Evolutionary conservation across 2,329 filamentous ascomycete genomes (phyloP).

Genomic region (Hypoxylon sp.): DNA sequence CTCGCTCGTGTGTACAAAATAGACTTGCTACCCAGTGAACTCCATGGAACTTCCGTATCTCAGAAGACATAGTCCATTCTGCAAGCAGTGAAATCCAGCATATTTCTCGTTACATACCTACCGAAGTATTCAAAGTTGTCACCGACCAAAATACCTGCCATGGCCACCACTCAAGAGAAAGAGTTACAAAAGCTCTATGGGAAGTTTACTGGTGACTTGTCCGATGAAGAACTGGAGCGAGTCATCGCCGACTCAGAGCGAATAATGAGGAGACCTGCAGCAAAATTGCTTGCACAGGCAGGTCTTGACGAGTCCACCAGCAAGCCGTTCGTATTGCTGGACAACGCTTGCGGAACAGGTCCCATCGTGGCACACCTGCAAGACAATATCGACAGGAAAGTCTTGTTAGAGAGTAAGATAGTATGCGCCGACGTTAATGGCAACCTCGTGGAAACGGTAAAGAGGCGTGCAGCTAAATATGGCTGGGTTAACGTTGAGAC

Average conservation of each 20-base stretch:
- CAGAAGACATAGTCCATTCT: neutral
- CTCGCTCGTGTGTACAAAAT: conserved; percentile 20
- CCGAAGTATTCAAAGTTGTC: neutral
- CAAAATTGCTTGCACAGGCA: conserved; percentile 53
- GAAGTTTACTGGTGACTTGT: conserved; percentile 13
- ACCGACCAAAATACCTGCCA: conserved; percentile 21
- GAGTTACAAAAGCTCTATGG: conserved; percentile 46
- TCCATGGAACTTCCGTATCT: neutral
- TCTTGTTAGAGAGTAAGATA: conserved; percentile 62
- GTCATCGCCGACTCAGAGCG: conserved; percentile 43
- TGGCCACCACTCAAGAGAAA: conserved; percentile 41
- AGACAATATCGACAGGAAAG: conserved; percentile 55
- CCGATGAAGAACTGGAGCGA: conserved; percentile 43
- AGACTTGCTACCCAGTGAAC: neutral
- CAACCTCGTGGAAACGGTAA: conserved; percentile 59
- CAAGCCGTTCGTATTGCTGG: conserved; percentile 61
- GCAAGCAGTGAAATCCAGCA: neutral
- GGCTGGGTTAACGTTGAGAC: conserved; percentile 64
- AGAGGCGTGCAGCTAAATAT: conserved; percentile 58
- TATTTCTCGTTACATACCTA: neutral
- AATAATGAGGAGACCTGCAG: conserved; percentile 47
- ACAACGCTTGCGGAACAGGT: conserved; percentile 69
- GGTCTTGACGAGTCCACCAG: conserved; percentile 48
- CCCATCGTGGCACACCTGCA: conserved; percentile 64
- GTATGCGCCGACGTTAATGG: conserved; percentile 65